Percentiles rank a stretch among this genome's conserved stretches.
Conservation (phyloP, 2,329 filamentous ascomycete species). For the Scedosporium boydii region DNA sequence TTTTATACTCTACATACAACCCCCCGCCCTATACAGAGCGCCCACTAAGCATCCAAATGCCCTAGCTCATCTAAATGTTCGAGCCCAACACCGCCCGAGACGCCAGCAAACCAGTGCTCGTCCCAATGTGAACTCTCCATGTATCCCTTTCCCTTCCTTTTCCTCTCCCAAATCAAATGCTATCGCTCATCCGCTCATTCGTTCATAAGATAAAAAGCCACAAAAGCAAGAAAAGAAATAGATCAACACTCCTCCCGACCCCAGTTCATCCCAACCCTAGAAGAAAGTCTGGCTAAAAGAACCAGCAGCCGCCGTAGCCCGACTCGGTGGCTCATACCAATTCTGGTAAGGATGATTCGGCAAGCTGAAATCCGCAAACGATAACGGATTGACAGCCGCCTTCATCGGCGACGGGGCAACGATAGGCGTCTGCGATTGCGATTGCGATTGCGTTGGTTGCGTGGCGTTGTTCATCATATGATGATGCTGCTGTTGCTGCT, state of each 20-base stretch:
- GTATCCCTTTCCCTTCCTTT: too few relatives aligned
- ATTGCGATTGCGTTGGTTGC: background rate
- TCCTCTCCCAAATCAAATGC: too few relatives aligned
- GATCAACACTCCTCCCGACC: constrained; percentile 1
- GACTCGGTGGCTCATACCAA: constrained; percentile 66
- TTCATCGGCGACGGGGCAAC: constrained; percentile 15
- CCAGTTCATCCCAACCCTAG: background rate
- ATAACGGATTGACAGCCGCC: constrained; percentile 56
- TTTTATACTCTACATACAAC: too few relatives aligned
- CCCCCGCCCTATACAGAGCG: background rate
- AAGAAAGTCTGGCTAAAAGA: constrained; percentile 7
- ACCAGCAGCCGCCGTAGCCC: constrained; percentile 9
- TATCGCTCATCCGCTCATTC: background rate
- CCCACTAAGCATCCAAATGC: too few relatives aligned
- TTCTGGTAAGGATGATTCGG: constrained; percentile 75
- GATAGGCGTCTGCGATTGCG: constrained; percentile 4
- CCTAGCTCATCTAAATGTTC: too few relatives aligned
- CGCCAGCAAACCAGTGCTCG: background rate
- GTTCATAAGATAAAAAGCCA: background rate
- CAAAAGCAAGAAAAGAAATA: background rate
- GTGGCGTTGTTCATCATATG: constrained; percentile 1
- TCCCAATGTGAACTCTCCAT: background rate
- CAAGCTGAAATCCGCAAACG: constrained; percentile 65
- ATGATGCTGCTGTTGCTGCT: constrained; percentile 15
- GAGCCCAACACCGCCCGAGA: background rate